phyloP scores from a whole-genome alignment of 2,329 filamentous ascomycete genomes.

The Trichothecium sympodiale region DNA sequence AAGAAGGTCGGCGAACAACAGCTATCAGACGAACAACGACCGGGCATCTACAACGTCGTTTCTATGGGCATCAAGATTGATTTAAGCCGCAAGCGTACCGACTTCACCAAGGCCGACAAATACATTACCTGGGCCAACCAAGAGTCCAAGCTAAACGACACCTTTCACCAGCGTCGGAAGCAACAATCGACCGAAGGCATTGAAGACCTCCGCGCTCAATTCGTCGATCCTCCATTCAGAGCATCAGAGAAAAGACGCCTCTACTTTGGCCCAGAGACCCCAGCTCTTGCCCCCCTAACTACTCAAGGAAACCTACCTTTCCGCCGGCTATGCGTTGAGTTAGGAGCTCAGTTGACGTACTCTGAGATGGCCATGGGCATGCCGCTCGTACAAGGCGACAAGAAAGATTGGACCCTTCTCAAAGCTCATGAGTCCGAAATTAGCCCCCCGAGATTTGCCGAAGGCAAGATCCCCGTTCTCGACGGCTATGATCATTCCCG shows the following conservation, averaged over 20 bases:
- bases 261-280: conserved; percentile 91
- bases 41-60: conserved; percentile 67
- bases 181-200: conserved; percentile 33
- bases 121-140: conserved; percentile 71
- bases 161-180: conserved; percentile 27
- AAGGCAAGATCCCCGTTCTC: conserved; percentile 42
- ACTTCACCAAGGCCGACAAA: conserved; percentile 61
- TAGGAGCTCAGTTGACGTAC: conserved; percentile 89
- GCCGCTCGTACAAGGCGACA: conserved; percentile 79
- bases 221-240: conserved; percentile 74
- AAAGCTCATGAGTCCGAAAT: conserved; percentile 83
- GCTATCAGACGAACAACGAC: conserved; percentile 35
- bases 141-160: conserved; percentile 32
- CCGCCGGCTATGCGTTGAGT: conserved; percentile 74
- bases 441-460: conserved; percentile 55
- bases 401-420: conserved; percentile 89
- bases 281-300: conserved; percentile 84
- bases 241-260: conserved; percentile 88
- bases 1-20: conserved; percentile 24
- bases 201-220: conserved; percentile 67
- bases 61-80: conserved; percentile 59
- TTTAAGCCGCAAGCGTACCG: conserved; percentile 60
- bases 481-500: conserved; percentile 69
- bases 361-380: conserved; percentile 96
- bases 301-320: conserved; percentile 96